Evolutionary conservation across 163 green algal genomes (phyloP).

Genomic region (Chloroidium sp.): DNA sequence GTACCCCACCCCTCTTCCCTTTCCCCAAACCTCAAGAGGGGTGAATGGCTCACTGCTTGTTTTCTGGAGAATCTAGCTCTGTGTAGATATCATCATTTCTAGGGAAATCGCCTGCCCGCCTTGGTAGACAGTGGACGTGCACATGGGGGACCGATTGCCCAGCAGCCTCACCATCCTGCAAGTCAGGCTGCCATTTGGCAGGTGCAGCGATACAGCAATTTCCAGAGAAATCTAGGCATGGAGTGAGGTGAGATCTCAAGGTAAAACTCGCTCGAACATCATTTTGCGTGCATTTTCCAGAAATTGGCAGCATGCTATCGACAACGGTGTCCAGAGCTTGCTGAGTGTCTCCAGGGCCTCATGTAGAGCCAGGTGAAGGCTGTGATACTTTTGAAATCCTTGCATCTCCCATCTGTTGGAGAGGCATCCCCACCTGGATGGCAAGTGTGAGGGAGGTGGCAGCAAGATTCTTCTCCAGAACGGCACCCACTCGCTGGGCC

Average conservation of each 20-base stretch:
- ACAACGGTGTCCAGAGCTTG: no score
- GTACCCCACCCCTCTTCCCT: no score
- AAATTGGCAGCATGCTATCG: no score
- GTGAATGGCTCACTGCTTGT: constrained; percentile 8
- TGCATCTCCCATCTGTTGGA: neutral
- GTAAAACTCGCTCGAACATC: neutral
- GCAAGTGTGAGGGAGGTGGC: constrained; percentile 75
- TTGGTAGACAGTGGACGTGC: constrained; percentile 89
- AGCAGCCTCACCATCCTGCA: constrained; percentile 61
- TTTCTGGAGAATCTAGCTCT: constrained; percentile 51
- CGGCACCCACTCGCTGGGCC: constrained; percentile 57
- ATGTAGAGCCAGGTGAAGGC: neutral
- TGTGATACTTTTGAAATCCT: neutral
- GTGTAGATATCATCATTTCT: constrained; percentile 95
- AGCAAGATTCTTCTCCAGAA: constrained; percentile 56
- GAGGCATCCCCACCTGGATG: constrained; percentile 54
- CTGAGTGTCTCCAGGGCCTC: neutral
- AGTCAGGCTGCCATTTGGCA: neutral
- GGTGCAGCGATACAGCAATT: neutral
- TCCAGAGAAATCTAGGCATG: neutral
- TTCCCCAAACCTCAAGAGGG: no score
- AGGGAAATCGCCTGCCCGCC: constrained; percentile 77
- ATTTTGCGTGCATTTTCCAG: constrained; percentile 3
- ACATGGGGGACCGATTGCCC: constrained; percentile 95
- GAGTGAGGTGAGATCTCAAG: neutral